Evolutionary conservation across 2,329 filamentous ascomycete genomes (phyloP), one percentile per base, ranked within the genome.

Genomic region (Colletotrichum phormii): DNA sequence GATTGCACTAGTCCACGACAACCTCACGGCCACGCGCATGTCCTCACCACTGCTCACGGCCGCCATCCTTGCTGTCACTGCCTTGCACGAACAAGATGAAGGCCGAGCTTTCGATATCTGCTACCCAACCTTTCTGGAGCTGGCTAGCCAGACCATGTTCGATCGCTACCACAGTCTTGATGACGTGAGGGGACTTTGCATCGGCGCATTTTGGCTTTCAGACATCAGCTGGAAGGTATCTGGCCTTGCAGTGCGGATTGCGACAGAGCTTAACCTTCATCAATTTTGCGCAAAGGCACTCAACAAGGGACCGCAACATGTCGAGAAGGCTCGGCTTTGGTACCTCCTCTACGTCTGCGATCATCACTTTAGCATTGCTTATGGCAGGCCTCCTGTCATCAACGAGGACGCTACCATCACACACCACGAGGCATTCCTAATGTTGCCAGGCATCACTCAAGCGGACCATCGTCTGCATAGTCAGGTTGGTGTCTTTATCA

Each of bases 311-410:
- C 81, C 83, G 24, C 84, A 88, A 74, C 84, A 88, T 66, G 85
- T 87, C 75, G 87, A 91, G 71, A 85, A 87, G 31, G 86, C 90
- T 5, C 84, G 90, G 54, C 81, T 92, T 7, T 92, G 89, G 89
- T 92, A 91, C 78, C 78, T 91, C 42, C 80, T 91, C 0, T 92
- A 92, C 76, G 89, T 91, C 1, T 92, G 90, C 76, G 90, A 92
- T 76, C 90, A 91, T 73, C 90, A 92, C 78, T 89, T 92, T 33
- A 90, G 88, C 64, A 91, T 92, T 63, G 86, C 90, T 0, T 92
- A 92, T 64, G 80, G 80, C 1, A 83, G 90, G 18, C 89, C 90
- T 4, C 89, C 89, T 0, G 87, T 91, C 11, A 90, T 91, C 24
- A 85, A 87, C 62, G 89, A 91, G 74, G 86, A 90, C 72, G 81